A percentile compares a stretch with the other conserved stretches of the same genome.
These are phyloP conservation scores for Nicotiana tomentosiformis DNA, from an alignment of 257 asterid species.

Conservation along the genomic window DNA sequence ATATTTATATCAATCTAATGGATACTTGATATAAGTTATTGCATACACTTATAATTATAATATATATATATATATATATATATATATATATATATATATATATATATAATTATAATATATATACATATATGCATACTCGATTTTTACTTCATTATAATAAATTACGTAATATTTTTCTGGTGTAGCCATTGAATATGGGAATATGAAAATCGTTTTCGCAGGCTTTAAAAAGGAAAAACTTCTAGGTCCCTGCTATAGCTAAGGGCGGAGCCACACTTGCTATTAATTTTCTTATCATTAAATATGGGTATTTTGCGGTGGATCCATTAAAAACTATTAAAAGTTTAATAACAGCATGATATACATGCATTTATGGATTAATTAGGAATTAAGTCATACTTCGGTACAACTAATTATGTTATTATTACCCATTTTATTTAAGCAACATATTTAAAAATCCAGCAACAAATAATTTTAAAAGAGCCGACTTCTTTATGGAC, in stretches of 20 bases:
- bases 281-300: neutral
- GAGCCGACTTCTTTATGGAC: neutral
- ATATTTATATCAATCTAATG: no score
- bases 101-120: no score
- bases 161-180: no score
- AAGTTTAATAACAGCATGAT: neutral
- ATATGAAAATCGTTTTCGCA: neutral
- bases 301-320: neutral
- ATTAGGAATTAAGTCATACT: conserved; percentile 7
- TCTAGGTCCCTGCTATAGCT: neutral
- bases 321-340: neutral
- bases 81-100: no score
- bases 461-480: neutral
- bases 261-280: neutral
- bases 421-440: conserved; percentile 3
- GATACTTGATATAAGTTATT: no score
- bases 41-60: no score
- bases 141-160: neutral
- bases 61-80: no score
- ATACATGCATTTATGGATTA: neutral
- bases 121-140: no score
- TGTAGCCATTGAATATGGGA: neutral
- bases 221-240: neutral
- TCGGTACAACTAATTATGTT: conserved; percentile 29
- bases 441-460: neutral